A percentile compares a stretch with the other conserved stretches of the same genome.
phyloP scores from a whole-genome alignment of 116 monocot genomes.

The Thalassia testudinum region DNA sequence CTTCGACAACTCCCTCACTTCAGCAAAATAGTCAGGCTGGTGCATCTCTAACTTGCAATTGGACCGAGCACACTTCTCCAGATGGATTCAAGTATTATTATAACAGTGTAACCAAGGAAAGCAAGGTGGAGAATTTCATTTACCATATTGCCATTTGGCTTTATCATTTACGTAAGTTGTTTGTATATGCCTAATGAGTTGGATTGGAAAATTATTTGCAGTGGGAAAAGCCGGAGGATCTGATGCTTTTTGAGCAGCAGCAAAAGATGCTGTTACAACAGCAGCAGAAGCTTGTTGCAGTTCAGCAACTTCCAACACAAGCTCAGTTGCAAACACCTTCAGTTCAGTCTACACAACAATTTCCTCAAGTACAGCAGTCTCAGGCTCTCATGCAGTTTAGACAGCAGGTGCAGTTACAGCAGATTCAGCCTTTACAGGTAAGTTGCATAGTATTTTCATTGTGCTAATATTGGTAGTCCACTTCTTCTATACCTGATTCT shows the following conservation, averaged over 20 bases:
- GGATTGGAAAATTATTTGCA: constrained; percentile 1
- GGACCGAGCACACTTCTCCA: constrained; percentile 98
- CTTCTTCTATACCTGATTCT: too few relatives aligned
- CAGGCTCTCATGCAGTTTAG: constrained; percentile 60
- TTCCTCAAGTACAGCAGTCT: constrained; percentile 41
- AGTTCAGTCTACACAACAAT: constrained; percentile 33
- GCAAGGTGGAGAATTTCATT: constrained; percentile 41
- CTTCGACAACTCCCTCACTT: constrained; percentile 22
- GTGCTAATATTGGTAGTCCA: too few relatives aligned
- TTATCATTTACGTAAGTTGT: not conserved
- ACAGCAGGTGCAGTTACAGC: constrained; percentile 56
- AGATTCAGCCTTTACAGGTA: constrained; percentile 21
- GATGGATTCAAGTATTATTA: constrained; percentile 97
- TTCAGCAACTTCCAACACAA: constrained; percentile 48
- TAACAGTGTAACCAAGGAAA: constrained; percentile 77
- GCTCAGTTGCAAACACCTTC: constrained; percentile 34
- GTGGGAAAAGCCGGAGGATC: constrained; percentile 99
- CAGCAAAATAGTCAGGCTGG: constrained; percentile 23
- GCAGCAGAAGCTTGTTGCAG: constrained; percentile 59
- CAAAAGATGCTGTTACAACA: constrained; percentile 56
- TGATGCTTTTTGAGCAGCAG: constrained; percentile 70
- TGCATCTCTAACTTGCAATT: constrained; percentile 54
- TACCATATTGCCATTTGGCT: not conserved
- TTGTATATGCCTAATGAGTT: not conserved
- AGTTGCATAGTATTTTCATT: too few relatives aligned